Conservation (phyloP, 140 eudicot species). For the Bidens hawaiensis region DNA sequence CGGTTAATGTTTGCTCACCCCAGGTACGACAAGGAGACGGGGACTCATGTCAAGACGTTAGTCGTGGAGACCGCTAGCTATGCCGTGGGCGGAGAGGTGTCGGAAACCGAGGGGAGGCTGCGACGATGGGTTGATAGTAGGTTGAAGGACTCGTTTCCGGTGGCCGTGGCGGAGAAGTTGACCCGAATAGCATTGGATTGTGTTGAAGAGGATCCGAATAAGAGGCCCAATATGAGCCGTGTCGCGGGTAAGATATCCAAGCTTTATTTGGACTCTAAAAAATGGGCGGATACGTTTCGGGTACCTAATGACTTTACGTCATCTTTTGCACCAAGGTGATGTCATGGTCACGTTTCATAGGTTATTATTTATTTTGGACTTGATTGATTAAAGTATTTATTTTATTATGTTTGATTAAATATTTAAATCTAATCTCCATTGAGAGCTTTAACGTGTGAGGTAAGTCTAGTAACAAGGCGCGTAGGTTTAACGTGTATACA, state of each 20-base stretch:
- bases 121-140: slow-evolving; percentile 82
- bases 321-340: slow-evolving; percentile 67
- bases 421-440: too few relatives aligned
- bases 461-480: too few relatives aligned
- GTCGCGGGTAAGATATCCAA: slow-evolving; percentile 86
- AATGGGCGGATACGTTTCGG: slow-evolving; percentile 68
- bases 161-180: slow-evolving; percentile 63
- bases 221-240: slow-evolving; percentile 79
- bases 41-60: slow-evolving; percentile 32
- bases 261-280: slow-evolving; percentile 57
- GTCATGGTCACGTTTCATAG: too few relatives aligned
- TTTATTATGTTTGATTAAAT: too few relatives aligned
- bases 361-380: too few relatives aligned
- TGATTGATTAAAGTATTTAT: too few relatives aligned
- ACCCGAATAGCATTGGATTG: slow-evolving; percentile 80
- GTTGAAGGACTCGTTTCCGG: slow-evolving; percentile 90
- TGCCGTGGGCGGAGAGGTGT: slow-evolving; percentile 42
- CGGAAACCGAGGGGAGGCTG: slow-evolving; percentile 54
- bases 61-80: slow-evolving; percentile 58
- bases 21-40: slow-evolving; percentile 40
- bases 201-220: slow-evolving; percentile 60
- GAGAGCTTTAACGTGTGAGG: too few relatives aligned
- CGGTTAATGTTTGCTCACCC: too few relatives aligned
- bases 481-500: too few relatives aligned
- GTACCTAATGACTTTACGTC: slow-evolving; percentile 58